Conservation (phyloP, 2,329 filamentous ascomycete genomes). For the Pyrenophora graminea region DNA sequence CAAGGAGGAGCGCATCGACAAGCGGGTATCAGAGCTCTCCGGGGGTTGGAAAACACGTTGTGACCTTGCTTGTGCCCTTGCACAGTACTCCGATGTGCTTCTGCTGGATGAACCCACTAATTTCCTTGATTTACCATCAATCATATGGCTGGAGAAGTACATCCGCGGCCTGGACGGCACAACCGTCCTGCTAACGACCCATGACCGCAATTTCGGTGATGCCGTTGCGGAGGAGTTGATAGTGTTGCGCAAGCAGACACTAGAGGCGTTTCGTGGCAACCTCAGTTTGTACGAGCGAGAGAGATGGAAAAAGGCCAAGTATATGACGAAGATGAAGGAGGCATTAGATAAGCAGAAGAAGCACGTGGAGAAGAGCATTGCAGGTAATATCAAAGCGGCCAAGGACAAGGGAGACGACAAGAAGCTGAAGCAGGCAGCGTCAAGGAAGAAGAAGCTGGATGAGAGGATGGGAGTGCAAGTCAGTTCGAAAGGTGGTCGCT, state of each 20-base stretch:
- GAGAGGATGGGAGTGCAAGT: conserved; percentile 79
- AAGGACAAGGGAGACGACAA: conserved; percentile 81
- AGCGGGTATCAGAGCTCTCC: conserved; percentile 68
- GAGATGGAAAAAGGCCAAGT: conserved; percentile 67
- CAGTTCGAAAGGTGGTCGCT: conserved; percentile 70
- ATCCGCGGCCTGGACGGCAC: conserved; percentile 61
- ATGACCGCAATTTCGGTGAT: conserved; percentile 81
- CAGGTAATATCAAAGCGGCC: conserved; percentile 73
- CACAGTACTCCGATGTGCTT: conserved; percentile 75
- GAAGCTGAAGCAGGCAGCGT: conserved; percentile 83
- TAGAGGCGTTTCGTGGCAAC: conserved; percentile 77
- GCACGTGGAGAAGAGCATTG: conserved; percentile 79
- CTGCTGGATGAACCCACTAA: conserved; percentile 88
- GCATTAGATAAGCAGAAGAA: conserved; percentile 79
- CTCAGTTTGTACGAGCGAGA: conserved; percentile 72
- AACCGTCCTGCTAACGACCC: conserved; percentile 78
- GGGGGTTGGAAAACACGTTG: conserved; percentile 61
- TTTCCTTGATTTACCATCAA: conserved; percentile 79
- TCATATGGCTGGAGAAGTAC: conserved; percentile 81
- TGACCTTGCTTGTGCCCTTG: conserved; percentile 59
- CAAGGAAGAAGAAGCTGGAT: conserved; percentile 81
- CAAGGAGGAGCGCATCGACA: conserved; percentile 63
- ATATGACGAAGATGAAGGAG: conserved; percentile 76
- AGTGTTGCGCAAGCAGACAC: conserved; percentile 71
- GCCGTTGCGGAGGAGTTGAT: conserved; percentile 76